Base-by-base conservation (phyloP, 1,139 yeast species). In the Sugiyamaella xylanicola region DNA sequence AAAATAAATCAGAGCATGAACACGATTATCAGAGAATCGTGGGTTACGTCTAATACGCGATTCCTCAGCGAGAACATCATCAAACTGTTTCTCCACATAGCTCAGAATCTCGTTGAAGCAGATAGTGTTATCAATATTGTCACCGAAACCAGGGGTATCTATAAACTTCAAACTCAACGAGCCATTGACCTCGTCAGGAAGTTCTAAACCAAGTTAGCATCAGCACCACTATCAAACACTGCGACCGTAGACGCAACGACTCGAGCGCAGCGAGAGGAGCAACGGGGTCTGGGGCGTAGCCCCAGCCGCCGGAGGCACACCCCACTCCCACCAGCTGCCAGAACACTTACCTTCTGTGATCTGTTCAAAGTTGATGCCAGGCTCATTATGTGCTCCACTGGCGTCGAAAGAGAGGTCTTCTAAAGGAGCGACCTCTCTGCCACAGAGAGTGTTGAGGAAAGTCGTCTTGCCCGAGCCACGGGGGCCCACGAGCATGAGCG, bases 61-160 rank as follows among this genome's bases (percentile, higher is more conserved):
- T 72, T 93, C 98, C 73, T 93, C 99, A 29, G 95, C 87, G 63
- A 93, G 79, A 45, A 93, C 95, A 67, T 90, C 92, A 73, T 93
- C 99, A 71, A 87, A 92, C 72, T 92, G 97, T 69, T 86, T 90
- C 68, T 88, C 93, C 64, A 93, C 76, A 71, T 85, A 92, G 60
- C 81, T 81, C 56, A 85, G 83, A 58, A 93, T 84, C 64, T 89
- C 90, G 43, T 78, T 77, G 68, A 88, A 87, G 66, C 89, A 79
- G 62, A 83, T 84, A 47, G 81, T 74, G 73, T 83, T 84, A 68
- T 83, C 85, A 66, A 86, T 75, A 63, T 79, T 81, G 66, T 86
- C 89, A 62, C 95, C 95, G 73, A 87, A 87, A 37, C 91, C 91
- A 5, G 93, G 93, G 1, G 95, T 87, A 62, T 82, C 90, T 56